A percentile compares a stretch with the other conserved stretches of the same genome.
Conservation (phyloP, 345 rosid species). For the Microthlaspi erraticum region DNA sequence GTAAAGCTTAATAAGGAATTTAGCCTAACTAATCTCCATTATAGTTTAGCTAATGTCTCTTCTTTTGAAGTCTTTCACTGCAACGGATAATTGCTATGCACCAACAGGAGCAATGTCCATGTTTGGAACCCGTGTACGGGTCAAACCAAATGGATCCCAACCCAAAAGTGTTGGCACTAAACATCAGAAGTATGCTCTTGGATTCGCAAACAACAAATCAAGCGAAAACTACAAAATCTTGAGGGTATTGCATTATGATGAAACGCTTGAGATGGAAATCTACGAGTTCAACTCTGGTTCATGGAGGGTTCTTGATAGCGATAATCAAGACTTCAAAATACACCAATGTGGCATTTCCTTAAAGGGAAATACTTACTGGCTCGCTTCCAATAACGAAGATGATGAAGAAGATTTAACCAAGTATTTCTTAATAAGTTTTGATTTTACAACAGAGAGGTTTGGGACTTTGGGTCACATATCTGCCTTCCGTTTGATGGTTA, state of each 20-base stretch:
- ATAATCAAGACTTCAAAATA: background rate
- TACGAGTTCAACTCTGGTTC: background rate
- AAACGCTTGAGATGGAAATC: background rate
- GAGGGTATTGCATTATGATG: background rate
- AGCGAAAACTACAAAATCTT: background rate
- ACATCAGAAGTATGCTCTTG: background rate
- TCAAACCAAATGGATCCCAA: background rate
- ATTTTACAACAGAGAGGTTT: background rate
- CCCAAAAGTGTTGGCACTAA: too few species aligned
- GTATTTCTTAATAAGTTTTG: background rate
- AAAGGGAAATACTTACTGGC: background rate
- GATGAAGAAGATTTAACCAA: too few species aligned
- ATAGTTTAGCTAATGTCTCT: too few species aligned
- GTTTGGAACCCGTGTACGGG: constrained; percentile 1
- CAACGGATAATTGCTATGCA: background rate
- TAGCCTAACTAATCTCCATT: background rate
- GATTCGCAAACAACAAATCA: background rate
- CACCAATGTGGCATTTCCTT: background rate
- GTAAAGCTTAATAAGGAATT: background rate
- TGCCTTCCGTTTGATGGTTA: too few species aligned
- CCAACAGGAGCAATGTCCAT: background rate
- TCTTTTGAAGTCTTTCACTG: background rate
- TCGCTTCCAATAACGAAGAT: background rate
- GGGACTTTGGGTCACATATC: too few species aligned
- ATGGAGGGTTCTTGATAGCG: background rate